A percentile compares a stretch with the other conserved stretches of the same genome.
Conservation (phyloP, 2,329 filamentous ascomycete genomes). For the Zasmidium citrigriseum region DNA sequence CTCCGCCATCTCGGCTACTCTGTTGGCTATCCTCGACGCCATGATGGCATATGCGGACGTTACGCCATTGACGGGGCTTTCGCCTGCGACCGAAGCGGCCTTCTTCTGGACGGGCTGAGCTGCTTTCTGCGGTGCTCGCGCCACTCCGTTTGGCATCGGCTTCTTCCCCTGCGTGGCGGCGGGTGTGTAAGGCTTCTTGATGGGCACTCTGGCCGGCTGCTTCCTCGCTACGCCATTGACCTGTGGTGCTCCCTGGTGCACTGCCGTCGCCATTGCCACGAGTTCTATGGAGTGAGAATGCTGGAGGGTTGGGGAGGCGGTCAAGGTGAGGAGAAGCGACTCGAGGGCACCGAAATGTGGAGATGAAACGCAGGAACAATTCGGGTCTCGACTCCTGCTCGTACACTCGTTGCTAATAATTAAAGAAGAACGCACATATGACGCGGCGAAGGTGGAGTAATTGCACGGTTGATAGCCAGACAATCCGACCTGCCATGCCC, state of each 20-base stretch:
- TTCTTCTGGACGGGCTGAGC: conserved; percentile 33
- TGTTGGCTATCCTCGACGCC: conserved; percentile 52
- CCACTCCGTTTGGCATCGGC: conserved; percentile 20
- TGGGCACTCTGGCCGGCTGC: conserved; percentile 22
- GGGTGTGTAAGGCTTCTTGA: conserved; percentile 22
- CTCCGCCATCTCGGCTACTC: conserved; percentile 55
- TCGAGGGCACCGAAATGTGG: neutral
- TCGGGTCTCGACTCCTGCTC: neutral
- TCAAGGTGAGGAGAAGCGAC: neutral
- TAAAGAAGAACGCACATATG: conserved; percentile 4
- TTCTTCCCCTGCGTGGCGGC: conserved; percentile 22
- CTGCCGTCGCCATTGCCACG: conserved; percentile 24
- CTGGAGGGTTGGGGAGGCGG: neutral
- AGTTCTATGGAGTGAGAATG: neutral
- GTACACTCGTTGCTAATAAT: neutral
- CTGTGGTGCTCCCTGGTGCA: conserved; percentile 18
- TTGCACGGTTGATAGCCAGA: neutral
- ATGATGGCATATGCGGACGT: conserved; percentile 53
- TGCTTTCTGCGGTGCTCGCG: conserved; percentile 22
- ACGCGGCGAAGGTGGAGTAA: conserved; percentile 1
- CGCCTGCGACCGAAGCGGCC: conserved; percentile 36
- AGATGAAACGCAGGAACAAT: conserved; percentile 3
- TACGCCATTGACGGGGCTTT: conserved; percentile 29
- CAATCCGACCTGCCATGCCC: neutral
- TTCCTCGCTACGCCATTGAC: conserved; percentile 30